Evolutionary conservation across 164 flowering plant species (phyloP).

Genomic region (Magnolia kwangsiensis): DNA sequence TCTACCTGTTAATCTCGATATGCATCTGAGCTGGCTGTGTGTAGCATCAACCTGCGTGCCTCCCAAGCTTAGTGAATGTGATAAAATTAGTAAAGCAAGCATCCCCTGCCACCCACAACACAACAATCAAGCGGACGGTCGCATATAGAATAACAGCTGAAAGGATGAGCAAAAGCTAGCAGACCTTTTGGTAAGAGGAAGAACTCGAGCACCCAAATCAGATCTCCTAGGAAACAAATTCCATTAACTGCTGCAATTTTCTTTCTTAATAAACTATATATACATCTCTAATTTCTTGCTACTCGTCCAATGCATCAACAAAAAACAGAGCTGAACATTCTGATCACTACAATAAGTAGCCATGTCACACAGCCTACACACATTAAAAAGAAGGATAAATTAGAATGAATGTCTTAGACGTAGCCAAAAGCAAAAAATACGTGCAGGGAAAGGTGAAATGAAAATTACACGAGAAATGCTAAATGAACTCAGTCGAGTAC

Average conservation of each 20-base stretch:
- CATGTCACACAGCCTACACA: neutral
- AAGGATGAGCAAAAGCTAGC: neutral
- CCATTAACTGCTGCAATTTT: neutral
- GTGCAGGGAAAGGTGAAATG: neutral
- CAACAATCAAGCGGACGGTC: neutral
- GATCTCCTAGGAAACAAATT: neutral
- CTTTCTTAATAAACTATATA: neutral
- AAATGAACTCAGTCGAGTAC: neutral
- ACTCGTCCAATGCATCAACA: neutral
- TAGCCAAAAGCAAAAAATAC: neutral
- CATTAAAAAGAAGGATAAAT: too few relatives aligned
- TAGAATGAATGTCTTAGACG: neutral
- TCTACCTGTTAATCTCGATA: neutral
- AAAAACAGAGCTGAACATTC: neutral
- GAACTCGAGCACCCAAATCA: neutral
- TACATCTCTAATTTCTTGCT: neutral
- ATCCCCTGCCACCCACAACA: neutral
- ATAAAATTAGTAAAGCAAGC: neutral
- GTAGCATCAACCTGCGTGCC: too few relatives aligned
- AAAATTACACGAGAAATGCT: neutral
- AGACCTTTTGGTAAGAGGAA: neutral
- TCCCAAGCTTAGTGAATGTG: neutral
- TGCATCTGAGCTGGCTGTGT: neutral
- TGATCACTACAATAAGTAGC: neutral
- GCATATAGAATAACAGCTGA: neutral